Evolutionary conservation across 176 grass and related monocot species (phyloP).

Genomic region (Aegilops umbellulata): DNA sequence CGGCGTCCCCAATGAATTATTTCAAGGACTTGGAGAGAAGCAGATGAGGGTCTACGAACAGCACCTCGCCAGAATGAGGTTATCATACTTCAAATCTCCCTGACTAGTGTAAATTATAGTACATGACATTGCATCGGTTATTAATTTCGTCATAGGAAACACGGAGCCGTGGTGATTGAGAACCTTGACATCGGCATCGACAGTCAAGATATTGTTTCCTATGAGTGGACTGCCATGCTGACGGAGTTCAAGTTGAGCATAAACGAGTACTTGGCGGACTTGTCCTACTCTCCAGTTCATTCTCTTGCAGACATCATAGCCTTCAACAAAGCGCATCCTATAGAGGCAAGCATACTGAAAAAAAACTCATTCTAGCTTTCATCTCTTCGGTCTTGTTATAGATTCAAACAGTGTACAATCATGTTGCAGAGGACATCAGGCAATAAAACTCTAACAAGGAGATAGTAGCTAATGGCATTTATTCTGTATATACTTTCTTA

Average conservation of each 20-base stretch:
- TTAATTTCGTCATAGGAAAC: constrained; percentile 12
- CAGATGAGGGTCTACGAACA: constrained; percentile 11
- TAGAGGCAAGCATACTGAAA: constrained; percentile 16
- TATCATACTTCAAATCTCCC: not conserved
- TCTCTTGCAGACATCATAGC: constrained; percentile 53
- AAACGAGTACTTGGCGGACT: constrained; percentile 44
- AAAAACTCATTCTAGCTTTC: not conserved
- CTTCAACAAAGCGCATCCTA: constrained; percentile 52
- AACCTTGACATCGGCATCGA: constrained; percentile 42
- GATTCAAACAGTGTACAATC: not conserved
- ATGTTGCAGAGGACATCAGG: too few relatives aligned
- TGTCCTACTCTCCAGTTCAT: constrained; percentile 42
- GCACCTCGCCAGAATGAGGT: constrained; percentile 47
- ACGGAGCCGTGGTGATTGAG: constrained; percentile 42
- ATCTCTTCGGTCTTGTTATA: not conserved
- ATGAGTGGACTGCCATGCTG: not conserved
- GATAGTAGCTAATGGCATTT: not conserved
- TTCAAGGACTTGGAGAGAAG: not conserved
- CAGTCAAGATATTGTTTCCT: not conserved
- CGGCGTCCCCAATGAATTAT: constrained; percentile 19
- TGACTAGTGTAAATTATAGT: not conserved
- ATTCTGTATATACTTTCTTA: not conserved
- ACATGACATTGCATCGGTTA: not conserved
- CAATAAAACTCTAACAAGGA: too few relatives aligned
- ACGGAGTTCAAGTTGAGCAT: constrained; percentile 59